Evolutionary conservation across 805 yeast genomes (phyloP).

Genomic region (Candida dendrica): DNA sequence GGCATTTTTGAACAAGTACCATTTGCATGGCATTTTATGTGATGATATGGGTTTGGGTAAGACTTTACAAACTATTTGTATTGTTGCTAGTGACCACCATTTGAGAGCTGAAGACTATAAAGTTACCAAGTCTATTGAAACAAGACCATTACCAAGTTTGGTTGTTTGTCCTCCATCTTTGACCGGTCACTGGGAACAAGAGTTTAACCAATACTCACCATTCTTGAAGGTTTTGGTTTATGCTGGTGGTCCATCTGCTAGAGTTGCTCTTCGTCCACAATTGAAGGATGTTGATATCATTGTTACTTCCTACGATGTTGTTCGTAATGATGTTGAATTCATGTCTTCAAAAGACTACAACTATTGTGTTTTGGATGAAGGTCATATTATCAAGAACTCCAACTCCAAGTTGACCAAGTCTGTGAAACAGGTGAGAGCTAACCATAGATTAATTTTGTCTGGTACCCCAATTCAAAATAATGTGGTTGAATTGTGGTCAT

Average conservation of each 20-base stretch:
- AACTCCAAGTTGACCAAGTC: conserved; percentile 82
- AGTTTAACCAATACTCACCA: conserved; percentile 83
- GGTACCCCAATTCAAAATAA: conserved; percentile 99
- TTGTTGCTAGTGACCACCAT: conserved; percentile 93
- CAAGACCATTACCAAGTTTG: conserved; percentile 71
- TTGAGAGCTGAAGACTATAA: conserved; percentile 64
- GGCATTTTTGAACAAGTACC: conserved; percentile 89
- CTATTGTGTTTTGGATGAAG: conserved; percentile 95
- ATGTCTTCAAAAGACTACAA: conserved; percentile 63
- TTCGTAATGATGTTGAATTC: conserved; percentile 78
- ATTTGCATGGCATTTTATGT: conserved; percentile 93
- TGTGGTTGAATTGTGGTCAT: conserved; percentile 93
- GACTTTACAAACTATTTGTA: conserved; percentile 94
- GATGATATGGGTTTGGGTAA: conserved; percentile 99
- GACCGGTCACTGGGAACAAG: conserved; percentile 99
- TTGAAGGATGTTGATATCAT: conserved; percentile 68
- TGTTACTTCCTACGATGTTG: conserved; percentile 93
- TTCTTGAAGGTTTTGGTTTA: conserved; percentile 75
- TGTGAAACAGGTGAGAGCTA: conserved; percentile 75
- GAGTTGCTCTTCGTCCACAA: conserved; percentile 48
- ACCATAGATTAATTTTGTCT: conserved; percentile 83
- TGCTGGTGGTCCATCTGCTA: conserved; percentile 83
- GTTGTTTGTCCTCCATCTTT: conserved; percentile 95
- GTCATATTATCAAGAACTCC: conserved; percentile 93
- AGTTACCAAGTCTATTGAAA: conserved; percentile 54